Base-by-base conservation (phyloP, 2,329 filamentous ascomycete genomes). In the Aureobasidium leucospermi region DNA sequence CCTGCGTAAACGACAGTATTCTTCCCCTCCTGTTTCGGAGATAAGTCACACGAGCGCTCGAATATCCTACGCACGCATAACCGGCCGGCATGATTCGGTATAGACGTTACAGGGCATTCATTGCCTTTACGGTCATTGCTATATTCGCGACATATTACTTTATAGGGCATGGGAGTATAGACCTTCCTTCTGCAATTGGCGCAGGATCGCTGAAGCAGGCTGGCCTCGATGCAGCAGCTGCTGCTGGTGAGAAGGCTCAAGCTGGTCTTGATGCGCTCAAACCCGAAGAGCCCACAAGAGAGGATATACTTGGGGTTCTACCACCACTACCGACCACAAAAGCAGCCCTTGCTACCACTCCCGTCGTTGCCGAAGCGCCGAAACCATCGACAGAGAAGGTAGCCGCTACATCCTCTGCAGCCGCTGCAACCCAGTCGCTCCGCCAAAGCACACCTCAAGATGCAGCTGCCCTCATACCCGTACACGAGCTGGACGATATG, bases 21-120 rank as follows among this genome's bases (percentile, higher is more conserved):
- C 48, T 29, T 31, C 48, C 23, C 48, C 1, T 49, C 48, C 34
- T 39, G 32, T 52, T 19, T 19, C 52, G 52, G 52, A 56, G 16
- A 36, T 56, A 56, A 56, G 52, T 23, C 31, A 45, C 41, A 38
- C 52, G 52, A 56, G 41, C 41, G 39, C 15, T n/a, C 15, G 8
- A n/a, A 41, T 15, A 36, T 9, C 15, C 23, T 15, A 2, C 16
- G 49, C 9, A 28, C 38, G 19, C 10, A 55, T 38, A 38, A 31
- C 28, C 39, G n/a, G 13, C 32, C 32, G 32, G n/a, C 60, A 63
- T 67, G 66, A 84, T 87, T 60, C 81, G 85, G 55, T 77, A 81
- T 63, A 74, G 85, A 66, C 78, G 84, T 68, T 86, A 86, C 67
- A 81, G 85, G 61, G 75, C 85, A 60, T 84, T 86, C 62, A 70